Conservation (phyloP, 2,329 filamentous ascomycete species). For the Graphiopsis chlorocephala region DNA sequence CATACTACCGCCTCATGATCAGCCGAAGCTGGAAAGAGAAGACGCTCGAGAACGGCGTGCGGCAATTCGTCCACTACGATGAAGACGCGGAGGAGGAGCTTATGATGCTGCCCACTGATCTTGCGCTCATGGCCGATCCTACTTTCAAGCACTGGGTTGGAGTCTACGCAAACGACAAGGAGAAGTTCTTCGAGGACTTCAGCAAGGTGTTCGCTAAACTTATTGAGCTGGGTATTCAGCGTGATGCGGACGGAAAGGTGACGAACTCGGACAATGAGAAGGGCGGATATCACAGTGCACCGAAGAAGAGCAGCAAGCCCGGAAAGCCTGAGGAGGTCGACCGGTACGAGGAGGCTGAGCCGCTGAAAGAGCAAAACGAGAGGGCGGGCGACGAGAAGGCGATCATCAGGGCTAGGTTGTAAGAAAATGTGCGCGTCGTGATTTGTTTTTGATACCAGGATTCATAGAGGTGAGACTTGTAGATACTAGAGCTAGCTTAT, state of each 20-base stretch:
- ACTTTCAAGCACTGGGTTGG: constrained; percentile 57
- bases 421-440: constrained; percentile 13
- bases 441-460: constrained; percentile 11
- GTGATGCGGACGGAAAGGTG: constrained; percentile 53
- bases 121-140: constrained; percentile 55
- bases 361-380: constrained; percentile 41
- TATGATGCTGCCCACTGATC: constrained; percentile 67
- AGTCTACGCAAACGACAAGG: constrained; percentile 59
- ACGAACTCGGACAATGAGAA: constrained; percentile 56
- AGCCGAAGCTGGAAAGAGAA: constrained; percentile 55
- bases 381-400: constrained; percentile 20
- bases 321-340: constrained; percentile 36
- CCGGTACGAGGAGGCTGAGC: constrained; percentile 39
- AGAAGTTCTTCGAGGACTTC: constrained; percentile 61
- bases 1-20: constrained; percentile 55
- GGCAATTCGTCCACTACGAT: constrained; percentile 60
- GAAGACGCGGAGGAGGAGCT: constrained; percentile 56
- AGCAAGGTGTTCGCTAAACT: constrained; percentile 58
- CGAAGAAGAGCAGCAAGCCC: constrained; percentile 52
- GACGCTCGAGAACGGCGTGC: constrained; percentile 51
- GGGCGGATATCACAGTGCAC: constrained; percentile 56
- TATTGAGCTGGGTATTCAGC: constrained; percentile 58
- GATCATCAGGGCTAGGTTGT: constrained; percentile 40
- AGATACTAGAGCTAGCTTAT: not conserved
- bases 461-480: not conserved